Conservation (phyloP, 2,329 filamentous ascomycete species). For the Xenosphaeropsis pyriputrescens region DNA sequence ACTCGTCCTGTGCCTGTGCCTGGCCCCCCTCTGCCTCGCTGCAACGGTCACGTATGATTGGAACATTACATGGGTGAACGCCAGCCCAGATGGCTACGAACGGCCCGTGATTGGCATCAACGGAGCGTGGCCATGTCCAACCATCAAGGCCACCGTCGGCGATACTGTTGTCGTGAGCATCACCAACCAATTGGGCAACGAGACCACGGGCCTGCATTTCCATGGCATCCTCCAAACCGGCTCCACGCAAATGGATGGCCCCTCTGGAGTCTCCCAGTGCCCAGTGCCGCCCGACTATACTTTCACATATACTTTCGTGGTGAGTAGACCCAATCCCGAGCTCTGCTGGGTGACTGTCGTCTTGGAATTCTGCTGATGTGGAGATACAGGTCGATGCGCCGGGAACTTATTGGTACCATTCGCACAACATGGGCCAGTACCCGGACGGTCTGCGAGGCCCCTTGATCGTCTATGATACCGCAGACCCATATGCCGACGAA, state of each 20-base stretch:
- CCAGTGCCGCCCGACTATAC: conserved; percentile 8
- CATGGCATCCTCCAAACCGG: conserved; percentile 42
- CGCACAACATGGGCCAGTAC: conserved; percentile 48
- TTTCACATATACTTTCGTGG: conserved; percentile 16
- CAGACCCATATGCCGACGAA: conserved; percentile 32
- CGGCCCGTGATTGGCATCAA: conserved; percentile 43
- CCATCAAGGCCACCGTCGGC: conserved; percentile 33
- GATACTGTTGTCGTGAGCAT: conserved; percentile 34
- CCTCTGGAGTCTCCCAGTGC: conserved; percentile 27
- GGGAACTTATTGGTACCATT: conserved; percentile 46
- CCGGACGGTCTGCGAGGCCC: conserved; percentile 51
- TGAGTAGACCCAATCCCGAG: conserved; percentile 24
- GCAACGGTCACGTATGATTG: conserved; percentile 21
- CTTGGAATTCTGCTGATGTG: too few species aligned
- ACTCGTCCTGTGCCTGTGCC: background rate
- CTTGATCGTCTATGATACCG: conserved; percentile 42
- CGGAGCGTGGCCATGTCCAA: conserved; percentile 43
- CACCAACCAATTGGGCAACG: conserved; percentile 34
- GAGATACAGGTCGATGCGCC: conserved; percentile 15
- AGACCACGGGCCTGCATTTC: conserved; percentile 37
- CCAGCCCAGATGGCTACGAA: conserved; percentile 22
- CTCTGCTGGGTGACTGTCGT: too few species aligned
- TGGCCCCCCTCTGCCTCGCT: conserved; percentile 6
- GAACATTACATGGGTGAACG: conserved; percentile 25
- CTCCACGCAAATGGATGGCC: conserved; percentile 43